These are phyloP conservation scores for Wickerhamomyces chambardii DNA, from an alignment of 805 yeast species.

Conservation along the genomic window DNA sequence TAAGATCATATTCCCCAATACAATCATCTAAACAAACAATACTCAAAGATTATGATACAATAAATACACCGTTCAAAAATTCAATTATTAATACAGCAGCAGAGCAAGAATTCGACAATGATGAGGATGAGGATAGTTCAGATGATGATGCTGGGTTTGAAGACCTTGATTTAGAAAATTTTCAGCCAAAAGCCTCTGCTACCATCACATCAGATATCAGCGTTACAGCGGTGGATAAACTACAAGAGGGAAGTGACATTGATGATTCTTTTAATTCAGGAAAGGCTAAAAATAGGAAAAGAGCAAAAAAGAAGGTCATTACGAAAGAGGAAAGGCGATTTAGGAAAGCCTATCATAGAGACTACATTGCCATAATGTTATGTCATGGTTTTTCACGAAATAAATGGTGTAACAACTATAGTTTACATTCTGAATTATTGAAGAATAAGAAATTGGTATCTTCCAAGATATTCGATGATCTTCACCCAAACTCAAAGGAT, in stretches of 20 bases:
- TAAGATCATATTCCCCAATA: too few relatives aligned
- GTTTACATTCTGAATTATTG: conserved; percentile 28
- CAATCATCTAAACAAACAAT: too few relatives aligned
- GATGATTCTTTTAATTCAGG: conserved; percentile 16
- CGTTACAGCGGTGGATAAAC: conserved; percentile 5
- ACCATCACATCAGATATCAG: conserved; percentile 7
- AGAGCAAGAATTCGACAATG: conserved; percentile 28
- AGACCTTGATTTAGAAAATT: conserved; percentile 14
- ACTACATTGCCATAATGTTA: conserved; percentile 48
- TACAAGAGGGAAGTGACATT: conserved; percentile 10
- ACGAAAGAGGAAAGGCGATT: conserved; percentile 44
- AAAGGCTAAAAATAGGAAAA: conserved; percentile 8
- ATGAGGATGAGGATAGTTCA: conserved; percentile 22
- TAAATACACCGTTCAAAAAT: too few relatives aligned
- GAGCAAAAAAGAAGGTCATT: conserved; percentile 22
- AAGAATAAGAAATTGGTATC: conserved; percentile 34
- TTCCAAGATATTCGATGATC: conserved; percentile 30
- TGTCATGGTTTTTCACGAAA: conserved; percentile 65
- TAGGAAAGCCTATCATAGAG: conserved; percentile 49
- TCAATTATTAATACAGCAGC: conserved; percentile 5
- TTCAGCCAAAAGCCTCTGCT: conserved; percentile 10
- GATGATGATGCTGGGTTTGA: conserved; percentile 16
- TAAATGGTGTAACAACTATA: conserved; percentile 55
- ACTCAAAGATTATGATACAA: too few relatives aligned
- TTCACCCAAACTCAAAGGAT: conserved; percentile 34